phyloP scores from a whole-genome alignment of 192 early-diverging fungal species.

The Mortierella claussenii region DNA sequence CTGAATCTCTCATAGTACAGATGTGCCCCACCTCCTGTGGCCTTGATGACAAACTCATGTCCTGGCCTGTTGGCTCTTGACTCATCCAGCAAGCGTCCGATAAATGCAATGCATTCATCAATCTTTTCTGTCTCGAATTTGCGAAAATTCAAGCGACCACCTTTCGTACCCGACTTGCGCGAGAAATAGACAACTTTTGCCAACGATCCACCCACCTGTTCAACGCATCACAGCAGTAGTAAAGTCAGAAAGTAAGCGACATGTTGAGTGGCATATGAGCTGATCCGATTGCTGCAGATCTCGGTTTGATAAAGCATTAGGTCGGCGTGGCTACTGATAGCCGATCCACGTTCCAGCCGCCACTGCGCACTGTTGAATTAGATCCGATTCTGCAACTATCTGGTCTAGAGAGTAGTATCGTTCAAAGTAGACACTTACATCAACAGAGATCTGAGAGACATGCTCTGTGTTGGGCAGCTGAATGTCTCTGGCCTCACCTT shows the following conservation, averaged over 20 bases:
- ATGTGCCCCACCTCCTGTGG: slow-evolving; percentile 91
- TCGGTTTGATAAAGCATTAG: no score
- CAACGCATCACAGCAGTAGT: neutral
- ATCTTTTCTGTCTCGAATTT: slow-evolving; percentile 95
- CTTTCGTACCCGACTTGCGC: slow-evolving; percentile 59
- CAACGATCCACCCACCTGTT: slow-evolving; percentile 76
- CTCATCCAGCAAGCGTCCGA: slow-evolving; percentile 70
- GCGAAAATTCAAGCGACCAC: slow-evolving; percentile 91
- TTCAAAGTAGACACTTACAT: no score
- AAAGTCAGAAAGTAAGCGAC: neutral
- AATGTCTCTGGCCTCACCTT: slow-evolving; percentile 80
- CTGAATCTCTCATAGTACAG: slow-evolving; percentile 76
- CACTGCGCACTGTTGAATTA: no score
- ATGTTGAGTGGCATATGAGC: neutral
- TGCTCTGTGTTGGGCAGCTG: slow-evolving; percentile 85
- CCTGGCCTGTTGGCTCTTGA: slow-evolving; percentile 31
- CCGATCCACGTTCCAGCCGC: no score
- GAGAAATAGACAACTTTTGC: slow-evolving; percentile 83
- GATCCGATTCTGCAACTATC: no score
- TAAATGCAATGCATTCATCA: slow-evolving; percentile 88
- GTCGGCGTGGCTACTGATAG: no score
- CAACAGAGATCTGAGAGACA: slow-evolving; percentile 90
- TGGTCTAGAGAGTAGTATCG: no score
- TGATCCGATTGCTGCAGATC: slow-evolving; percentile 73
- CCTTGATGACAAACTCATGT: slow-evolving; percentile 72